Base-by-base conservation (phyloP, 345 rosid species). In the Bruguiera gymnorhiza region DNA sequence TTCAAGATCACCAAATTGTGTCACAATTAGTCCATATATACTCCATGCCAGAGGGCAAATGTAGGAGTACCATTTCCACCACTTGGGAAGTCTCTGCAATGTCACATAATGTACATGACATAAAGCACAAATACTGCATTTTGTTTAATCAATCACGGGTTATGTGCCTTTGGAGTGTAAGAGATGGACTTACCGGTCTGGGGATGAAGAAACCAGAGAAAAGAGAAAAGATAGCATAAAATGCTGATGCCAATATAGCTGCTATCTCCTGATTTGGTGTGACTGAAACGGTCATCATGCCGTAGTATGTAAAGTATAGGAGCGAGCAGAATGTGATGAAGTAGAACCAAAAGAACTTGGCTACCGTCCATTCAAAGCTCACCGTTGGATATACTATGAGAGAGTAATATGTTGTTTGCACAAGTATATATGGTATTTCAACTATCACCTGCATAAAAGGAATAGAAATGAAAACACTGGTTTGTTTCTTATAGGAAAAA, bases 31-130 rank as follows among this genome's bases (percentile, higher is more conserved):
- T 6, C 86, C 84, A 63, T 83, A 83, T 46, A 85, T 79, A 20
- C 85, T 85, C 98, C 98, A 91, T 5, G 96, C 97, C 20, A 85
- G 75, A 83, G 98, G 85, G 91, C 79, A 91, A 6, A 94, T 85
- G 95, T 94, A 94, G 78, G 89, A 94, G 75, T 88, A 94, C 98
- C 98, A 94, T 6, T 87, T 62, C 95, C 98, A 94, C 95, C 95
- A 91, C 73, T 81, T 86, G 1, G 93, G 98, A 54, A 91, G 91
- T 73, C 57, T 92, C 88, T 89, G 84, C 50, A 66, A 66, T 26
- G 61, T 69, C 65, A 58, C 48, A 55, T 56, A 43, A 43, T 3
- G 30, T 24, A 27, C 18, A 11, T 43, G 50, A 8, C 16, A 11
- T 43, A 11, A 0, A 13, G 50, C 3, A 6, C 13, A 3, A 2